phyloP scores from a whole-genome alignment of 106 monocot species.

The Dendrobium chrysotoxum region DNA sequence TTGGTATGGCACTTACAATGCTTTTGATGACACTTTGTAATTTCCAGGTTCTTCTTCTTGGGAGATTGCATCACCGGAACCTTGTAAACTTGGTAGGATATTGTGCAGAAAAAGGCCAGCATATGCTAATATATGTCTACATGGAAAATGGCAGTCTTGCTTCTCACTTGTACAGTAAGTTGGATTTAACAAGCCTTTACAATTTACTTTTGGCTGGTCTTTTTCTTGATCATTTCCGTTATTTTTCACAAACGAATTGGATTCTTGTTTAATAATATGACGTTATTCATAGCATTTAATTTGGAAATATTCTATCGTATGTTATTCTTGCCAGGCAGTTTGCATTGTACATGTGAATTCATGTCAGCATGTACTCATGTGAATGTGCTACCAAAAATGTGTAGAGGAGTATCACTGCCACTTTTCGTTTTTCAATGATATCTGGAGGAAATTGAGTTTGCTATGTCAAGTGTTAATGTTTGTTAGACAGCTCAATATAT shows the following conservation, averaged over 20 bases:
- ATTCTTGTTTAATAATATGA: not conserved
- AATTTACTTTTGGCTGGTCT: not conserved
- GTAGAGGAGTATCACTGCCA: not conserved
- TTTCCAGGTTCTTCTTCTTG: conserved; percentile 63
- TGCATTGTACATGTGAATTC: not conserved
- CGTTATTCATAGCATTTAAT: not conserved
- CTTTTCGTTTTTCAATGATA: not conserved
- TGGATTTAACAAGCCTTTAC: not conserved
- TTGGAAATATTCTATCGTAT: not conserved
- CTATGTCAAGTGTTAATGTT: not conserved
- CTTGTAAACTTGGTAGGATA: conserved; percentile 76
- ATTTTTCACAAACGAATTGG: not conserved
- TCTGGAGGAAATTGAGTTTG: not conserved
- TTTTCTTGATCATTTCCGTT: not conserved
- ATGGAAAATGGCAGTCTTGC: conserved; percentile 65
- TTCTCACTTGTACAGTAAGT: conserved; percentile 60
- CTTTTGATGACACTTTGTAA: not conserved
- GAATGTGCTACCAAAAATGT: not conserved
- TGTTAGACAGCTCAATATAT: not conserved
- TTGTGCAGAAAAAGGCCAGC: conserved; percentile 53
- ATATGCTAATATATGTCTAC: conserved; percentile 64
- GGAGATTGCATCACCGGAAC: conserved; percentile 70
- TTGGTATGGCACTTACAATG: not conserved
- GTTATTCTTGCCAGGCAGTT: not conserved
- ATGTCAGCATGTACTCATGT: not conserved